A percentile compares a stretch with the other conserved stretches of the same genome.
Evolutionary conservation across 306 rosid genomes (phyloP).

Genomic region (Nissolia schottii): DNA sequence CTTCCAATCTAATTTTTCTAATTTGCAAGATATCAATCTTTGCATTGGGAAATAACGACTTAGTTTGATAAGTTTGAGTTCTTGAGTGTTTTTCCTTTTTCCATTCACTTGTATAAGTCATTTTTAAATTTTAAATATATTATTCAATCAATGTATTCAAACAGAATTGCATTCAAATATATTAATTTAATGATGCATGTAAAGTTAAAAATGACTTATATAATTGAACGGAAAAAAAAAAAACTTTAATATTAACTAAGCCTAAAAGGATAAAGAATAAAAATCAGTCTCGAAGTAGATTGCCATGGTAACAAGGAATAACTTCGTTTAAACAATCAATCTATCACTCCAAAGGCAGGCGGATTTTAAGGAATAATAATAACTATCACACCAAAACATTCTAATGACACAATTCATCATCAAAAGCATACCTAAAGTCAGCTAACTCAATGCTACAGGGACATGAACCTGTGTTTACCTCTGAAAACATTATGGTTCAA

Average conservation of each 20-base stretch:
- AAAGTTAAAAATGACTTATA: too few species aligned
- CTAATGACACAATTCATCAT: constrained; percentile 38
- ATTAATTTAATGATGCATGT: too few species aligned
- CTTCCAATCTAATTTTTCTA: too few species aligned
- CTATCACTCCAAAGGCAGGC: constrained; percentile 36
- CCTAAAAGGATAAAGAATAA: too few species aligned
- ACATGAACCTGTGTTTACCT: constrained; percentile 17
- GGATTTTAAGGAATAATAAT: constrained; percentile 30
- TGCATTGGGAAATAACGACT: not conserved
- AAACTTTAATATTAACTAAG: not conserved
- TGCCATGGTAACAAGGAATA: not conserved
- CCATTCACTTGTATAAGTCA: too few species aligned
- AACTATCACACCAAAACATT: constrained; percentile 47
- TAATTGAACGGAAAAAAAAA: too few species aligned
- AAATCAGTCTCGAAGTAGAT: not conserved
- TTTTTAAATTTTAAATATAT: too few species aligned
- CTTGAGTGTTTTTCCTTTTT: not conserved
- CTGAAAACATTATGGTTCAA: constrained; percentile 25
- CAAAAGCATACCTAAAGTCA: constrained; percentile 38
- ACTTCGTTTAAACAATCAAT: constrained; percentile 34
- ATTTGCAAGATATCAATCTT: not conserved
- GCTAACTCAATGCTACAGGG: constrained; percentile 37
- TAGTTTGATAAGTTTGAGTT: not conserved
- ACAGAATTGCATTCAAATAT: too few species aligned
- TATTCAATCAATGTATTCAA: too few species aligned